Evolutionary conservation across 2,329 filamentous ascomycete species (phyloP).

Genomic region (Domatiomyces globalis): DNA sequence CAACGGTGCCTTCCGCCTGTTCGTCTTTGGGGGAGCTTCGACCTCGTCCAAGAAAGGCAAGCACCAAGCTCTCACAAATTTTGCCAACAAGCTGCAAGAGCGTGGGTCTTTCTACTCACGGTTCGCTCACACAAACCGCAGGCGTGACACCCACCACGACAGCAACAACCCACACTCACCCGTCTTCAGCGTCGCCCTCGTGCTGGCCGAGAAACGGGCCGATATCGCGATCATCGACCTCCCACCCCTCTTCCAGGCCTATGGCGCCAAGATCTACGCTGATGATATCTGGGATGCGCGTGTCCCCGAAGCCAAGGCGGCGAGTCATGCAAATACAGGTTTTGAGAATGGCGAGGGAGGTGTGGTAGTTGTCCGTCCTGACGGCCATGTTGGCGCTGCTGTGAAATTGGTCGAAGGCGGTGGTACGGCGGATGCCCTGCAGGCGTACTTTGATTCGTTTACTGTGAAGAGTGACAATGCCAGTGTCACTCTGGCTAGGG

Average conservation of each 20-base stretch:
- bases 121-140: constrained; percentile 30
- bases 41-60: constrained; percentile 35
- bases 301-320: constrained; percentile 54
- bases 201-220: constrained; percentile 55
- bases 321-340: constrained; percentile 79
- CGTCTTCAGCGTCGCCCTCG: constrained; percentile 66
- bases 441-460: constrained; percentile 68
- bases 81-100: constrained; percentile 50
- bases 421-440: constrained; percentile 66
- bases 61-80: constrained; percentile 48
- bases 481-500: not conserved
- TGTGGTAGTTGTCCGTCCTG: constrained; percentile 70
- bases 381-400: constrained; percentile 73
- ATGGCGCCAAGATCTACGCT: constrained; percentile 70
- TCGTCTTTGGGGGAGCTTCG: constrained; percentile 65
- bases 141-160: constrained; percentile 62
- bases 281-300: constrained; percentile 65
- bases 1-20: constrained; percentile 78
- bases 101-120: constrained; percentile 58
- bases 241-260: constrained; percentile 56
- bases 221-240: constrained; percentile 62
- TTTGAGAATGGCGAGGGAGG: constrained; percentile 44
- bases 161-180: constrained; percentile 68
- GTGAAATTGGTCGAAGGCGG: constrained; percentile 58
- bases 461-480: constrained; percentile 40